Conservation (phyloP, 2,329 filamentous ascomycete species). For the Colletotrichum destructivum region DNA sequence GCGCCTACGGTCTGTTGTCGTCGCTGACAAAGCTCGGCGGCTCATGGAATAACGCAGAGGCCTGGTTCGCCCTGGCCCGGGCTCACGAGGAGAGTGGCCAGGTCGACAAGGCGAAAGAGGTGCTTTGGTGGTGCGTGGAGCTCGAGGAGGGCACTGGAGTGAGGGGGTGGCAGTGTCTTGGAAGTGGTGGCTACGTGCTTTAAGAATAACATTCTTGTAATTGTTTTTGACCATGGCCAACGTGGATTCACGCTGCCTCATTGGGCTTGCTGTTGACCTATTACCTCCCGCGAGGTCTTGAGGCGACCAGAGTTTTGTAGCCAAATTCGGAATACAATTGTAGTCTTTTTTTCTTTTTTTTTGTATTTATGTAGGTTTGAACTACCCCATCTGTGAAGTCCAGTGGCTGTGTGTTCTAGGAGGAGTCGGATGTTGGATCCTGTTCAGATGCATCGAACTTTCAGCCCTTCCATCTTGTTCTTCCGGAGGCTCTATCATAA, state of each 20-base stretch:
- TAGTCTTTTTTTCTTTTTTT: too few species aligned
- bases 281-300: background rate
- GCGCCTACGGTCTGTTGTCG: conserved; percentile 87
- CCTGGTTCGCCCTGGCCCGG: conserved; percentile 90
- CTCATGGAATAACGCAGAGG: conserved; percentile 93
- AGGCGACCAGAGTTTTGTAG: conserved; percentile 11
- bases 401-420: too few species aligned
- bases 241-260: background rate
- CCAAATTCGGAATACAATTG: background rate
- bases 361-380: background rate
- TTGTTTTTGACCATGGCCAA: background rate
- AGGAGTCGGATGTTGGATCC: too few species aligned
- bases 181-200: conserved; percentile 76
- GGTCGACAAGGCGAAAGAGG: conserved; percentile 89
- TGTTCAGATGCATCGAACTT: too few species aligned
- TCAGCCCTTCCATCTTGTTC: background rate
- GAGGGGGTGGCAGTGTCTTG: conserved; percentile 82
- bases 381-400: too few species aligned
- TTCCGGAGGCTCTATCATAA: background rate
- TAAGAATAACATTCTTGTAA: conserved; percentile 48
- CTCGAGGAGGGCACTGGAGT: conserved; percentile 88
- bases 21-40: conserved; percentile 86
- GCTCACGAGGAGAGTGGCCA: conserved; percentile 92
- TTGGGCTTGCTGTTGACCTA: background rate
- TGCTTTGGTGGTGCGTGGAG: conserved; percentile 98